Evolutionary conservation across 768 basidiomycete genomes (phyloP).

Genomic region (Pisolithus marmoratus): DNA sequence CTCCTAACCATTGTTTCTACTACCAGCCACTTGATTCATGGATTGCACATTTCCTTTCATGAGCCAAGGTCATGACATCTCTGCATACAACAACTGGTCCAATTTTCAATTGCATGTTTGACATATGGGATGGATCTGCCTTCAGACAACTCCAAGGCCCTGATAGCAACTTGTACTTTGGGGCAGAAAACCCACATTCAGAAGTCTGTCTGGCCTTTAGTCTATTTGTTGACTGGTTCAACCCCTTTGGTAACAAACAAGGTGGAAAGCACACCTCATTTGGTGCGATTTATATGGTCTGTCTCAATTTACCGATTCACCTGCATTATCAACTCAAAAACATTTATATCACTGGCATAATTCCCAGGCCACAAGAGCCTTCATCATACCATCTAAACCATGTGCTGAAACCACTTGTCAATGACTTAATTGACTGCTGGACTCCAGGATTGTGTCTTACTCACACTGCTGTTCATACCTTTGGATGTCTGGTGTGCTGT

Average conservation of each 20-base stretch:
- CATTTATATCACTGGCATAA: conserved; percentile 27
- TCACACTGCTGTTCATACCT: conserved; percentile 11
- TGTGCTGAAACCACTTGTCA: conserved; percentile 32
- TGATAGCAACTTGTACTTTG: conserved; percentile 19
- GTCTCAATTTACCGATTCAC: conserved; percentile 23
- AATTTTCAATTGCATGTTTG: conserved; percentile 1
- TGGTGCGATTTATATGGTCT: conserved; percentile 28
- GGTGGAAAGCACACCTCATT: conserved; percentile 21
- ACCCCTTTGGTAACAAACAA: conserved; percentile 30
- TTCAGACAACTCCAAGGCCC: conserved; percentile 23
- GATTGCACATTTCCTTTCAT: conserved; percentile 19
- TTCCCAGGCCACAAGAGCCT: conserved; percentile 18
- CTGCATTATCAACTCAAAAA: conserved; percentile 30
- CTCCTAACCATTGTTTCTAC: conserved; percentile 9
- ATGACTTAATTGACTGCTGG: conserved; percentile 33
- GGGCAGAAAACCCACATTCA: conserved; percentile 2
- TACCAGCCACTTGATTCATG: conserved; percentile 26
- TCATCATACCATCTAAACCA: conserved; percentile 30
- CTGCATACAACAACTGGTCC: background rate
- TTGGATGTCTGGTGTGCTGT: conserved; percentile 24
- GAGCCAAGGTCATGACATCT: conserved; percentile 14
- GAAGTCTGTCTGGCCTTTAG: conserved; percentile 22
- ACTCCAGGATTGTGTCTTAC: conserved; percentile 24
- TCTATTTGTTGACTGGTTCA: conserved; percentile 34
- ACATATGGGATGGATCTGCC: conserved; percentile 23